Base-by-base conservation (phyloP, 164 flowering plant species). In the Sextonia rubra region DNA sequence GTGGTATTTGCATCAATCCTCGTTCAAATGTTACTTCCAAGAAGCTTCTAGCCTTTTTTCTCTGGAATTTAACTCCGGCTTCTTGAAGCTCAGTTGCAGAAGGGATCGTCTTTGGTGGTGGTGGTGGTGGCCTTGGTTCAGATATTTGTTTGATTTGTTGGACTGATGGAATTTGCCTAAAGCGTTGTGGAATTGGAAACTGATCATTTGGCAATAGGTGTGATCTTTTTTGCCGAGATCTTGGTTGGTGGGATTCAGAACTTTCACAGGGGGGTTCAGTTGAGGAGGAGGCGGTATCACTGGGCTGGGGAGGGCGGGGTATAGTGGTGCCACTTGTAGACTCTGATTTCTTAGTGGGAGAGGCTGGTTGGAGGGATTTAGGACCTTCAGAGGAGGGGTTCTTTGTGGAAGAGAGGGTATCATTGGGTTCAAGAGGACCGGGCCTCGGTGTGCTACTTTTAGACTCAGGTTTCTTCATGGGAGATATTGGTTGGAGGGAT, bases 1-100 rank as follows among this genome's bases (percentile, higher is more conserved):
- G 60, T 1, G 84, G 84, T 0, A 82, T 79, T 60, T 26, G 25
- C 61, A 79, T 60, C 7, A 68, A 18, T 12, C 80, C 82, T 1
- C 70, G 66, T 12, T 62, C 64, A 32, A 77, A 82, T 22, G 55
- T 71, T 2, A 78, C 61, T 2, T 78, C 80, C 69, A 75, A 60
- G 73, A 78, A 78, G n/a, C 66, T 74, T 4, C 68, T 23, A 0
- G 76, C 47, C 55, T 0, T 61, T 27, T 0, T 22, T 2, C 18
- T 47, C 67, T 22, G 15, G 73, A 71, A 17, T 56, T 47, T 62
- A 58, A 71, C 47, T 15, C 67, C 73, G 0, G 67, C 56, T 20
- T 66, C 29, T 24, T 44, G 44, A 1, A 44, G 69, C 12, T 18
- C 52, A 8, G 69, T 66, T 9, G 44, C 52, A 4, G n/a, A 66